A percentile compares a stretch with the other conserved stretches of the same genome.
Evolutionary conservation across 2,329 filamentous ascomycete genomes (phyloP).

Genomic region (Colletotrichum scovillei): DNA sequence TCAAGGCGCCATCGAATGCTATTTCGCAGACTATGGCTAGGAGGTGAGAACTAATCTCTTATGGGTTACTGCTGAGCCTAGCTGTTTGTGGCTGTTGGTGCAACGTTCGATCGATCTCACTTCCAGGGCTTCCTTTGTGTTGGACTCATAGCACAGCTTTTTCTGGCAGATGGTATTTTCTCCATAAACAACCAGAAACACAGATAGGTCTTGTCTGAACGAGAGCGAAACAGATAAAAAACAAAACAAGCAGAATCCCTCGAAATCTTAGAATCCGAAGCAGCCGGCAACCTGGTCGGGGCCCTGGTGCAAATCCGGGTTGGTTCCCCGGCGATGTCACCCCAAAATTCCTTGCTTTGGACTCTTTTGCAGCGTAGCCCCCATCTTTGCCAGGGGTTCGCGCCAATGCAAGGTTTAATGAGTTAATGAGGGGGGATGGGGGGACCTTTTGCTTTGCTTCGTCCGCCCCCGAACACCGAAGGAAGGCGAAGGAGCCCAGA

Average conservation of each 20-base stretch:
- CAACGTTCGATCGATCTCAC: neutral
- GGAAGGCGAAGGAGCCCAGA: neutral
- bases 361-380: neutral
- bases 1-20: neutral
- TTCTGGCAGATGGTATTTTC: neutral
- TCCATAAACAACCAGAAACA: neutral
- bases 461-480: neutral
- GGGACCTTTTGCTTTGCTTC: neutral
- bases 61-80: neutral
- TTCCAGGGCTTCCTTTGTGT: neutral
- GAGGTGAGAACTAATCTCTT: neutral
- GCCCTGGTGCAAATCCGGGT: slow-evolving; percentile 19
- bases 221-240: no score
- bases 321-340: slow-evolving; percentile 8
- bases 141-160: neutral
- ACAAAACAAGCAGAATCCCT: neutral
- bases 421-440: neutral
- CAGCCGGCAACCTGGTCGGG: neutral
- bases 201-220: neutral
- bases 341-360: neutral
- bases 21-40: neutral
- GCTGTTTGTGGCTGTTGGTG: neutral
- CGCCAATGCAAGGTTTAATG: slow-evolving; percentile 27
- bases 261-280: neutral
- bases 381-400: neutral